Evolutionary conservation across 805 yeast genomes (phyloP).

Genomic region (Clavispora santaluciae): DNA sequence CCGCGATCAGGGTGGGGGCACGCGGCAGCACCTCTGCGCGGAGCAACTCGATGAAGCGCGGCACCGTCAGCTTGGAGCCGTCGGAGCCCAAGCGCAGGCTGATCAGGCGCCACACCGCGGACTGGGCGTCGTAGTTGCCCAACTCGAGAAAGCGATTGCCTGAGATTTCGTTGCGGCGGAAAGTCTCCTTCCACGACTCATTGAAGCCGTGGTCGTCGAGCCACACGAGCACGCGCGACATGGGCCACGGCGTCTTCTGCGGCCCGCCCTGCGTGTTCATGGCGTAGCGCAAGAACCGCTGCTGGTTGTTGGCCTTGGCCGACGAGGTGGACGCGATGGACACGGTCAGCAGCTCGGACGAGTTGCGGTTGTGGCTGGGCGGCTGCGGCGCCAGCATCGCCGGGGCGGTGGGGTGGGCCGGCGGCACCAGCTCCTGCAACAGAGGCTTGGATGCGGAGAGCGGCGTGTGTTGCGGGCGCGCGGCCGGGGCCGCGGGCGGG

Average conservation of each 20-base stretch:
- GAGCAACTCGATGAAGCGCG: conserved; percentile 53
- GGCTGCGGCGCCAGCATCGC: not conserved
- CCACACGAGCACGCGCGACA: conserved; percentile 65
- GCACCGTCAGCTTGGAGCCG: conserved; percentile 47
- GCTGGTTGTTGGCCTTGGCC: conserved; percentile 30
- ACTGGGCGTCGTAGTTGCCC: conserved; percentile 54
- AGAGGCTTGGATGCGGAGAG: too few species aligned
- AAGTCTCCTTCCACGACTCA: conserved; percentile 66
- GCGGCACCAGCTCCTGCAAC: not conserved
- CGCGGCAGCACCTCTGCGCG: conserved; percentile 10
- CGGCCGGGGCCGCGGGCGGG: not conserved
- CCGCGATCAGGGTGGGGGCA: conserved; percentile 10
- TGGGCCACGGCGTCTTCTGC: conserved; percentile 58
- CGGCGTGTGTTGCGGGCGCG: conserved; percentile 10
- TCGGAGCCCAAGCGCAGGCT: conserved; percentile 30
- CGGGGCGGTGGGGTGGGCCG: not conserved
- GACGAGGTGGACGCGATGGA: conserved; percentile 29
- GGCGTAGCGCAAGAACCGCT: conserved; percentile 39
- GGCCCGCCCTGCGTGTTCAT: conserved; percentile 30
- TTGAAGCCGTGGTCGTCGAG: conserved; percentile 64
- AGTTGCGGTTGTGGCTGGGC: conserved; percentile 25
- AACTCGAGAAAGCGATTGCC: conserved; percentile 64
- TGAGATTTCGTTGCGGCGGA: conserved; percentile 50
- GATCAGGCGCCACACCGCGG: conserved; percentile 44
- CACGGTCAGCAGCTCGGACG: conserved; percentile 31